Percentiles rank a stretch among this genome's conserved stretches.
phyloP scores from a whole-genome alignment of 306 rosid species.

The Sphenostylis stenocarpa region DNA sequence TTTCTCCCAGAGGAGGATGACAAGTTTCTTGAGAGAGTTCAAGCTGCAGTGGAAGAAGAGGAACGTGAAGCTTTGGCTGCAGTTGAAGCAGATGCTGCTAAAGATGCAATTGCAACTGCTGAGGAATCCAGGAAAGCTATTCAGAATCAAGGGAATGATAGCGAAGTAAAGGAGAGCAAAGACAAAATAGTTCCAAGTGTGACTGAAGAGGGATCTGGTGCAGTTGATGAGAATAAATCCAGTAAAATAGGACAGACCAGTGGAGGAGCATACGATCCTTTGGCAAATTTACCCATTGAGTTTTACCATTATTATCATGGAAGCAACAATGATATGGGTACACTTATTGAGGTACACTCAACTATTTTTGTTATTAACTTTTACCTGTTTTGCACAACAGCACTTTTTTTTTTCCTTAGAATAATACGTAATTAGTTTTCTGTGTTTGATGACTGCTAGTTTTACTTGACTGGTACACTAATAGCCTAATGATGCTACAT shows the following conservation, averaged over 20 bases:
- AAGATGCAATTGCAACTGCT: conserved; percentile 81
- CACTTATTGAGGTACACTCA: conserved; percentile 75
- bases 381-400: not conserved
- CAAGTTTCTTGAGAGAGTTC: conserved; percentile 78
- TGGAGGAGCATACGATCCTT: conserved; percentile 58
- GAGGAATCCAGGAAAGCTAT: conserved; percentile 71
- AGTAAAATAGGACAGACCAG: conserved; percentile 48
- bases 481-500: not conserved
- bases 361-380: conserved; percentile 5
- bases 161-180: conserved; percentile 31
- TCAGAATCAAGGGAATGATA: conserved; percentile 37
- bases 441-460: not conserved
- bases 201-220: conserved; percentile 34
- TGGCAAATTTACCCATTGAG: conserved; percentile 78
- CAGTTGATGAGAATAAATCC: conserved; percentile 45
- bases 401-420: not conserved
- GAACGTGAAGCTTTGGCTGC: conserved; percentile 88
- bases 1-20: conserved; percentile 93
- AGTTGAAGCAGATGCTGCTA: conserved; percentile 81
- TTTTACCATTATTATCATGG: conserved; percentile 96
- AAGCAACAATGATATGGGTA: conserved; percentile 86
- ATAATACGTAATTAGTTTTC: conserved; percentile 7
- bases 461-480: conserved; percentile 5
- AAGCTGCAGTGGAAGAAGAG: conserved; percentile 91
- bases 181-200: conserved; percentile 37